Conservation (phyloP, 495 filamentous ascomycete genomes). For the Lineolata rhizophorae region DNA sequence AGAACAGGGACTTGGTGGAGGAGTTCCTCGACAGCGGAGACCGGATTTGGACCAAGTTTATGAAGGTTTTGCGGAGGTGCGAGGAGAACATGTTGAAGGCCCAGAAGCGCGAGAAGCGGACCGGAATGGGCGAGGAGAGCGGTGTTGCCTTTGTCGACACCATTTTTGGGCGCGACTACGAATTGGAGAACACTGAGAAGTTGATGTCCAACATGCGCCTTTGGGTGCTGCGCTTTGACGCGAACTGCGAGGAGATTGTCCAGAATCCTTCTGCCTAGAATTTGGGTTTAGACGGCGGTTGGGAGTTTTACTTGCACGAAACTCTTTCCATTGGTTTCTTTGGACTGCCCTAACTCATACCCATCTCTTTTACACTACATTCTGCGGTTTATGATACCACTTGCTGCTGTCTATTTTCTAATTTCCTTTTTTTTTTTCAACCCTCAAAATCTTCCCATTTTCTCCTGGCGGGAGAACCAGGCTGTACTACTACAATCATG, state of each 20-base stretch:
- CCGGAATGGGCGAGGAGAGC: slow-evolving; percentile 76
- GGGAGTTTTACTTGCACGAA: too few relatives aligned
- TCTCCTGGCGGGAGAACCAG: too few relatives aligned
- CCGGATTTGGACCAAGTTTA: slow-evolving; percentile 66
- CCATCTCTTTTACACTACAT: too few relatives aligned
- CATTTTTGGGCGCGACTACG: slow-evolving; percentile 82
- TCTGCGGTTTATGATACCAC: too few relatives aligned
- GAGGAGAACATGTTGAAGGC: slow-evolving; percentile 84
- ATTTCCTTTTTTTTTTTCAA: too few relatives aligned
- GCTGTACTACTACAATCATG: too few relatives aligned
- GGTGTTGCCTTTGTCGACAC: slow-evolving; percentile 94
- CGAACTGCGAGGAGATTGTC: slow-evolving; percentile 86
- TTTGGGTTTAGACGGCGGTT: too few relatives aligned
- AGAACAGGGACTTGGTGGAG: slow-evolving; percentile 61
- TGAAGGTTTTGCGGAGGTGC: slow-evolving; percentile 68
- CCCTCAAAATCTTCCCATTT: too few relatives aligned
- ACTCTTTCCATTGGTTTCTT: too few relatives aligned
- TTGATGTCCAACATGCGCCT: slow-evolving; percentile 82
- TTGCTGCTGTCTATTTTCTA: too few relatives aligned
- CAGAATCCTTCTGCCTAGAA: slow-evolving; percentile 21
- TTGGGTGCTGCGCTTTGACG: slow-evolving; percentile 90
- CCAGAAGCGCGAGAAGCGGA: slow-evolving; percentile 37
- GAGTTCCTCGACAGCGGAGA: slow-evolving; percentile 88
- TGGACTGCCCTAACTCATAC: too few relatives aligned
- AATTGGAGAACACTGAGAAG: slow-evolving; percentile 82